A percentile compares a stretch with the other conserved stretches of the same genome.
phyloP scores from a whole-genome alignment of 106 monocot genomes.

The Hemerocallis citrina region DNA sequence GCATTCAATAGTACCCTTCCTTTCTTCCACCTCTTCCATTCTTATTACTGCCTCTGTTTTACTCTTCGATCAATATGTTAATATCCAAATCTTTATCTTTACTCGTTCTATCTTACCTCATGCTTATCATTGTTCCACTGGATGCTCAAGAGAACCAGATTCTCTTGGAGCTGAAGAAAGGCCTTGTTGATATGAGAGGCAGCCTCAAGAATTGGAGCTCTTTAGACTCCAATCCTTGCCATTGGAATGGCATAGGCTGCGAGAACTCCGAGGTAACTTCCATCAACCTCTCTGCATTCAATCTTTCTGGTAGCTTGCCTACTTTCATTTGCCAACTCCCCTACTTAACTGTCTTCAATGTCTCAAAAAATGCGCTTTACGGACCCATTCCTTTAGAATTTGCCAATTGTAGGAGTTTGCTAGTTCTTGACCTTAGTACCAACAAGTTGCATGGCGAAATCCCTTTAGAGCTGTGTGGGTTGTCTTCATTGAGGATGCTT shows the following conservation, averaged over 20 bases:
- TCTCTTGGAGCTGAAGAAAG: conserved; percentile 43
- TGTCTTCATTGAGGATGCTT: conserved; percentile 31
- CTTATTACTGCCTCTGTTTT: background rate
- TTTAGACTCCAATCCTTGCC: conserved; percentile 28
- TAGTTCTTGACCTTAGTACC: conserved; percentile 68
- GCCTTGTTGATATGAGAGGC: conserved; percentile 30
- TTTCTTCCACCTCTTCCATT: background rate
- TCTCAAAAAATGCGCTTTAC: conserved; percentile 44
- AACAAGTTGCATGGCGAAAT: conserved; percentile 52
- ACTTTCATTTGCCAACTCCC: conserved; percentile 37
- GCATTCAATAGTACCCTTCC: no score
- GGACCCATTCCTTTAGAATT: conserved; percentile 45
- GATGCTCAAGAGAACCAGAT: conserved; percentile 7
- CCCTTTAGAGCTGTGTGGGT: conserved; percentile 30
- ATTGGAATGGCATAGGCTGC: conserved; percentile 57
- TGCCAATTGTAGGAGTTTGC: conserved; percentile 24
- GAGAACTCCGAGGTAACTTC: conserved; percentile 28
- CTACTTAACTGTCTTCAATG: conserved; percentile 28
- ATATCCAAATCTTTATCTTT: background rate
- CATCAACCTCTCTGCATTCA: conserved; percentile 45
- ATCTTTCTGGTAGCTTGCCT: conserved; percentile 58
- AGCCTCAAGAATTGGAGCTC: conserved; percentile 42
- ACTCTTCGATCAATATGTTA: background rate
- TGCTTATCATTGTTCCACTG: background rate
- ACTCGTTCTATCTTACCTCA: background rate